Percentiles rank a stretch among this genome's conserved stretches.
Conservation (phyloP, 208 protist species). For the Perkinsela sp. region DNA sequence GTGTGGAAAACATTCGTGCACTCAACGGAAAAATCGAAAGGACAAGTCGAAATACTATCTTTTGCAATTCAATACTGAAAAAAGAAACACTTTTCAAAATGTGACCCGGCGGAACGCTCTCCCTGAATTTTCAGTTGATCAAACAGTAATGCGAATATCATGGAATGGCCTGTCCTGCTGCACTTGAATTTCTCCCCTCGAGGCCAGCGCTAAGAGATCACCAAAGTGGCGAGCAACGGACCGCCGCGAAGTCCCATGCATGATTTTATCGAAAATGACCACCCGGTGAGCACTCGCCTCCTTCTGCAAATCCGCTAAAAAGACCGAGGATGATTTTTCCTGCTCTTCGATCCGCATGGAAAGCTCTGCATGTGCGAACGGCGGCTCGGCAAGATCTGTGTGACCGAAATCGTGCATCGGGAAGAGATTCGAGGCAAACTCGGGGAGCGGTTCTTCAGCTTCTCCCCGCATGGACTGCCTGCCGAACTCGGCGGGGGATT, state of each 20-base stretch:
- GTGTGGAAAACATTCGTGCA: background rate
- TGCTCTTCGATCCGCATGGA: slow-evolving; percentile 4
- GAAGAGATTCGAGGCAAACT: background rate
- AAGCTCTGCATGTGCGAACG: background rate
- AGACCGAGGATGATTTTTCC: background rate
- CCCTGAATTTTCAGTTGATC: background rate
- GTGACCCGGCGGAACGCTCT: no score
- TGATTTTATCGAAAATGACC: slow-evolving; percentile 16
- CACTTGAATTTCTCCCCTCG: slow-evolving; percentile 18
- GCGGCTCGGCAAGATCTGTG: slow-evolving; percentile 3
- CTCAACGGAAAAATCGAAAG: background rate
- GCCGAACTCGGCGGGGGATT: slow-evolving; percentile 1
- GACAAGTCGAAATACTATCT: background rate
- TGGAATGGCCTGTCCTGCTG: slow-evolving; percentile 6
- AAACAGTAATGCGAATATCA: background rate
- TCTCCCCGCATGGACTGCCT: slow-evolving; percentile 5
- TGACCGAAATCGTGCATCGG: slow-evolving; percentile 3
- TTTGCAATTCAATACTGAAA: background rate
- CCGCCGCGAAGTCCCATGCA: slow-evolving; percentile 14
- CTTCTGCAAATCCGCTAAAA: slow-evolving; percentile 2
- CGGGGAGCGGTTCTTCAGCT: background rate
- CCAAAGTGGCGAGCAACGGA: slow-evolving; percentile 42
- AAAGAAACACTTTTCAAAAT: no score
- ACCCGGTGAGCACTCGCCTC: slow-evolving; percentile 7
- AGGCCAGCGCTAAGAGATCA: slow-evolving; percentile 32